A percentile compares a stretch with the other conserved stretches of the same genome.
Conservation (phyloP, 2,329 filamentous ascomycete species). For the Camillea tinctor region DNA sequence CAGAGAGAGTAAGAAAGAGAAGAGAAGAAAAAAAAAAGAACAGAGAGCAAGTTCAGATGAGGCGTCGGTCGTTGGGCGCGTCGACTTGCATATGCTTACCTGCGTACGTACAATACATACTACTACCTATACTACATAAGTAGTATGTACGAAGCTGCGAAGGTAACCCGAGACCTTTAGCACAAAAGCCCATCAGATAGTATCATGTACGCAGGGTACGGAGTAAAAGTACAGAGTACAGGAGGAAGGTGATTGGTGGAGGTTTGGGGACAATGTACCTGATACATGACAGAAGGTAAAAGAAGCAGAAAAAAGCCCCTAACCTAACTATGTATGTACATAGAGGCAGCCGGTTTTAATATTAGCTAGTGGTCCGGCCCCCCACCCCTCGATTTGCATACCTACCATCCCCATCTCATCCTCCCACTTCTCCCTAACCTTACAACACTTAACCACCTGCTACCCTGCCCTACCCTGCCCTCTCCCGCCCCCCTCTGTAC, state of each 20-base stretch:
- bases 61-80: background rate
- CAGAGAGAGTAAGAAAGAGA: background rate
- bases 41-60: background rate
- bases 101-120: background rate
- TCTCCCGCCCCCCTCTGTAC: background rate
- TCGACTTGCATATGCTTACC: background rate
- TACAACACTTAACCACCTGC: background rate
- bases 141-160: background rate
- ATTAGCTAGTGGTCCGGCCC: background rate
- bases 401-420: background rate
- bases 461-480: background rate
- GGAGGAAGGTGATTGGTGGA: background rate
- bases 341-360: constrained; percentile 1
- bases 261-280: no score
- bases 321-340: no score
- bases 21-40: background rate
- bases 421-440: background rate
- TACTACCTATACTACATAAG: background rate
- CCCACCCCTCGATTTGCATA: constrained; percentile 1
- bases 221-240: background rate
- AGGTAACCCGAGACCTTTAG: background rate
- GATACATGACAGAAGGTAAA: no score
- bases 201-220: no score
- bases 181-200: no score
- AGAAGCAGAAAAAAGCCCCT: background rate